phyloP scores from a whole-genome alignment of 2,329 filamentous ascomycete genomes.

The Cryphonectria japonica region DNA sequence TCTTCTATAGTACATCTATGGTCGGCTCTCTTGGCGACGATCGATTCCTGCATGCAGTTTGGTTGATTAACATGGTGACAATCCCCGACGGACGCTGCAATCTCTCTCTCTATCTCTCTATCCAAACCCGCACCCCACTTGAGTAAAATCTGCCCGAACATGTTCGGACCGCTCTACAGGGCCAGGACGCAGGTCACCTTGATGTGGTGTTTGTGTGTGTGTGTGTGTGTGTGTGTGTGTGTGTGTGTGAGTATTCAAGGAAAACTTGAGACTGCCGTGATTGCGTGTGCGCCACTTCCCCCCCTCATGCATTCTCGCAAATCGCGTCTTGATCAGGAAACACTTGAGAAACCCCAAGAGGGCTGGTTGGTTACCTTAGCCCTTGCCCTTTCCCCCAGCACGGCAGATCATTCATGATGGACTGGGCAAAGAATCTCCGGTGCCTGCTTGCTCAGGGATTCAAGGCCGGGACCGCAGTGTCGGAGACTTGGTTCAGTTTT shows the following conservation, averaged over 20 bases:
- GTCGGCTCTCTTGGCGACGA: background rate
- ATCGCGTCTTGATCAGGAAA: background rate
- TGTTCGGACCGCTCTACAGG: slow-evolving; percentile 7
- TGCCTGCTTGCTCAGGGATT: background rate
- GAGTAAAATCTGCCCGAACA: background rate
- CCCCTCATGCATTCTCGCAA: background rate
- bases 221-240: background rate
- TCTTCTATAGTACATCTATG: background rate
- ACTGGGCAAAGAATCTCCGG: background rate
- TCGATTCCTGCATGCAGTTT: slow-evolving; percentile 8
- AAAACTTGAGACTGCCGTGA: background rate
- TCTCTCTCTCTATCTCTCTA: background rate
- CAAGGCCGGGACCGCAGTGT: background rate
- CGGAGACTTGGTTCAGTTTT: background rate
- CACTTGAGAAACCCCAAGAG: background rate
- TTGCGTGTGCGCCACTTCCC: background rate
- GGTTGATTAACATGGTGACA: background rate
- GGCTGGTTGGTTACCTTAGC: too few relatives aligned
- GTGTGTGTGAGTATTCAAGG: too few relatives aligned
- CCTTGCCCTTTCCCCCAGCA: background rate
- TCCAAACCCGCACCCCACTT: background rate
- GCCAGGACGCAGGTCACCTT: background rate
- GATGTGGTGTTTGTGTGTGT: background rate
- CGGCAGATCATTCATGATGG: background rate
- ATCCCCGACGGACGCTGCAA: background rate